phyloP scores from a whole-genome alignment of 176 grass and related monocot species.

The Olyra latifolia region DNA sequence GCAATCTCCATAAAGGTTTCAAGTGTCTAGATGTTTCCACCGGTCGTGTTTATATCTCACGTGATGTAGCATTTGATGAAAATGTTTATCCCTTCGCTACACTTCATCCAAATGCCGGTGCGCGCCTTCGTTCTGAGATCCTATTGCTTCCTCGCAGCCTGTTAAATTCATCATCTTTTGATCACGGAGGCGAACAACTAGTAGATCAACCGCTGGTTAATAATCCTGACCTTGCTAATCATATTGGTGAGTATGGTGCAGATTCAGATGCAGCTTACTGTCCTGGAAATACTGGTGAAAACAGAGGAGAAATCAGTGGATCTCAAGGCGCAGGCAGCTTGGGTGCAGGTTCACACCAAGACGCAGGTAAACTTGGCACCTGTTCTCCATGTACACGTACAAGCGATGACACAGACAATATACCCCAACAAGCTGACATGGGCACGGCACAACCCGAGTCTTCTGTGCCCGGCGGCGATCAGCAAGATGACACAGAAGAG shows the following conservation, averaged over 20 bases:
- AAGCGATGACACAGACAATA: too few relatives aligned
- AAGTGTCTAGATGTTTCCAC: neutral
- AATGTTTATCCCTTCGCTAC: neutral
- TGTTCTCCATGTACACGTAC: too few relatives aligned
- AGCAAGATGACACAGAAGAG: neutral
- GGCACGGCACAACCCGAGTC: neutral
- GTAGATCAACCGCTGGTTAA: neutral
- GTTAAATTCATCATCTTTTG: neutral
- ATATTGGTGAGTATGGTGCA: too few relatives aligned
- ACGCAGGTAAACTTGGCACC: too few relatives aligned
- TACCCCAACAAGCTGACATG: accelerated
- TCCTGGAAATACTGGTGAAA: neutral
- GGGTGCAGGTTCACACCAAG: too few relatives aligned
- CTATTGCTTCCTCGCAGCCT: neutral
- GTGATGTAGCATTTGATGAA: neutral
- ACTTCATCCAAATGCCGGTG: neutral
- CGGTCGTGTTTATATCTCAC: neutral
- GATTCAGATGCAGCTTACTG: neutral
- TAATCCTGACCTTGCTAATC: neutral
- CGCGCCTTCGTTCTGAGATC: neutral
- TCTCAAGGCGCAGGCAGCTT: neutral
- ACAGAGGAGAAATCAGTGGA: neutral
- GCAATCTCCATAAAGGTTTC: neutral
- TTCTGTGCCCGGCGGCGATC: neutral
- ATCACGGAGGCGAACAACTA: neutral